Evolutionary conservation across 2,329 filamentous ascomycete species (phyloP), one percentile per base, ranked within the genome.

Genomic region (Ascosphaera apis): DNA sequence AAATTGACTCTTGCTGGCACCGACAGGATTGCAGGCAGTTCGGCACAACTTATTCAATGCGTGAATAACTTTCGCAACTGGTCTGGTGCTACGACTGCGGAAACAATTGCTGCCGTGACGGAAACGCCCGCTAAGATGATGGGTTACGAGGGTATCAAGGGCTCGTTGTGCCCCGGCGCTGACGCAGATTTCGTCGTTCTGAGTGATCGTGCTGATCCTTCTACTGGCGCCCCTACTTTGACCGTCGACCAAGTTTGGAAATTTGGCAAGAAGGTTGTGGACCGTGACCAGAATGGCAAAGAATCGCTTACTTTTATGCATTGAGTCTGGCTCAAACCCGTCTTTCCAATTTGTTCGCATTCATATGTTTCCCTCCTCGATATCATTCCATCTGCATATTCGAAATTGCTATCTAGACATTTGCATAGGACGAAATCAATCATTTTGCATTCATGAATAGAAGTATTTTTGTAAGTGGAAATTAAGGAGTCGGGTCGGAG

Each of bases 1-100:
- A 65, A 75, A 37, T 56, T 93, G 25, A 72, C 78, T 2, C 62
- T 91, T 0, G 77, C 91, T 50, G 79, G 77, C 11, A 81, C 78
- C 0, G 68, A 77, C 19, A 78, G 69, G 39, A 81, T 91, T 48
- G 81, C 80, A 11, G 80, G 78, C 43, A 77, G 72, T 34, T 57
- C 54, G 0, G 55, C 56, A 6, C 58, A 56, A 3, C 44, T 59
- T 12, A 56, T 59, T 27, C 54, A 58, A 41, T 59, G 56, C 30
- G 51, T 59, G 12, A 59, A 58, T 38, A 59, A 59, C 35, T 59
- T 59, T 44, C 48, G 54, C 4, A 48, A 52, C 19, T 59, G 56
- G 56, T 51, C 54, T 4, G 49, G 48, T 3, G 48, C 56, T 0
- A 52, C 48, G 3, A 57, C 54, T 0, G 55, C 53, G 1, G 51